Base-by-base conservation (phyloP, 768 basidiomycete species). In the Paxillus involutus region DNA sequence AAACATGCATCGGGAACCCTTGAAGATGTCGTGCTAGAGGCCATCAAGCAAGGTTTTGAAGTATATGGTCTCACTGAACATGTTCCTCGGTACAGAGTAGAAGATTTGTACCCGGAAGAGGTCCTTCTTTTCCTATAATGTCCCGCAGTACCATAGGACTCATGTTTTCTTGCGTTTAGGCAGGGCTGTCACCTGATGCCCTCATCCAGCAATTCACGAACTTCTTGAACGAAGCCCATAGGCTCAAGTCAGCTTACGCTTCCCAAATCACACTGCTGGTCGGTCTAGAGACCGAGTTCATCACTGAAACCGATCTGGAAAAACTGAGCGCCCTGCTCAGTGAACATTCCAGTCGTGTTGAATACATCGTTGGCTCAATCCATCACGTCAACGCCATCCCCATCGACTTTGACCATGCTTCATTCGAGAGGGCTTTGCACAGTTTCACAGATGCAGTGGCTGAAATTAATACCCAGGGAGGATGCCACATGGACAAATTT, bases 41-140 rank as follows among this genome's bases (percentile, higher is more conserved):
- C 96, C 35, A 87, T 96, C 52, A 68, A 73, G 7, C 82, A 88
- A 67, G 82, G 85, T 0, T 98, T 98, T 67, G 74, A 80, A 54
- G 76, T 89, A 0, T 98, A 86, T 65, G 94, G 95, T 1, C 75
- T 98, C 54, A 91, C 88, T 4, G 97, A 98, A 73, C 97, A 98
- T 70, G 88, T 88, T 48, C 96, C 97, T 26, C 84, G 96, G 26
- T 96, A 94, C 72, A 80, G 92, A 53, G 53, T 62, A 2, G 69
- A 79, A 33, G 94, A 99, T 67, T 75, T 98, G 29, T 98, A 97
- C 69, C 95, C 96, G 17, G 97, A 98, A 76, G 97, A 99, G 84
- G 94, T 95, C 62, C 50, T 47, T 52, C 42, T 44, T 56, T 57
- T 41, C 61, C 50, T 47, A 33, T 44, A 46, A 51, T 32, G 45